A percentile compares a stretch with the other conserved stretches of the same genome.
Conservation (phyloP, 73 alveolate genomes). For the Paramecium caudatum region DNA sequence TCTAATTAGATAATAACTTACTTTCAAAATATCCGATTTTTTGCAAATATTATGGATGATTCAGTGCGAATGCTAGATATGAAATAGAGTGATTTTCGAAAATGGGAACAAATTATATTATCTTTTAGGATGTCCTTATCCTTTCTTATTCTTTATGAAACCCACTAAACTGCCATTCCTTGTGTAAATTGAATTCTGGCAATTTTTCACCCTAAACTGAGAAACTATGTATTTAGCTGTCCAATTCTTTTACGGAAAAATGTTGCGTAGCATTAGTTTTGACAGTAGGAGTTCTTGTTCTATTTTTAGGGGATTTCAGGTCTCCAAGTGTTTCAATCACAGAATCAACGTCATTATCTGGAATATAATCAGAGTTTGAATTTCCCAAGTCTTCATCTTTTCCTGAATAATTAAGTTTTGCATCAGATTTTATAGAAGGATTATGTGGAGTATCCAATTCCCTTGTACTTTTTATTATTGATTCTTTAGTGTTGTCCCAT, state of each 20-base stretch:
- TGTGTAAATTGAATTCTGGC: neutral
- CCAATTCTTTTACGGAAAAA: conserved; percentile 3
- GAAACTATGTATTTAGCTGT: neutral
- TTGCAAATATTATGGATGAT: conserved; percentile 38
- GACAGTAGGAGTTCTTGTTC: no score
- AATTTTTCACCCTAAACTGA: neutral
- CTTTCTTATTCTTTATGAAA: neutral
- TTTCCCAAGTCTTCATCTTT: no score
- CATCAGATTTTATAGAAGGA: no score
- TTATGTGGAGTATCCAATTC: no score
- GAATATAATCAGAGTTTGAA: no score
- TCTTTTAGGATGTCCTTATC: neutral
- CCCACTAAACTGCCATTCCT: neutral
- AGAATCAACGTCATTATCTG: neutral
- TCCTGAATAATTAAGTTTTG: no score
- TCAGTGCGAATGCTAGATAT: conserved; percentile 21
- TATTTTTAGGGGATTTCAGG: neutral
- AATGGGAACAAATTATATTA: conserved; percentile 33
- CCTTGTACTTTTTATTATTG: no score
- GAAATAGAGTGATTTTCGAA: conserved; percentile 22
- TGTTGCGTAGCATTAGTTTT: no score
- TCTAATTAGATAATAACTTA: neutral
- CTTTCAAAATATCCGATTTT: conserved; percentile 5
- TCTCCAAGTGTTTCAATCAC: neutral
- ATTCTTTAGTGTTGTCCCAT: no score